Base-by-base conservation (phyloP, 2,329 filamentous ascomycete genomes). In the Thermothelomyces thermophilus region DNA sequence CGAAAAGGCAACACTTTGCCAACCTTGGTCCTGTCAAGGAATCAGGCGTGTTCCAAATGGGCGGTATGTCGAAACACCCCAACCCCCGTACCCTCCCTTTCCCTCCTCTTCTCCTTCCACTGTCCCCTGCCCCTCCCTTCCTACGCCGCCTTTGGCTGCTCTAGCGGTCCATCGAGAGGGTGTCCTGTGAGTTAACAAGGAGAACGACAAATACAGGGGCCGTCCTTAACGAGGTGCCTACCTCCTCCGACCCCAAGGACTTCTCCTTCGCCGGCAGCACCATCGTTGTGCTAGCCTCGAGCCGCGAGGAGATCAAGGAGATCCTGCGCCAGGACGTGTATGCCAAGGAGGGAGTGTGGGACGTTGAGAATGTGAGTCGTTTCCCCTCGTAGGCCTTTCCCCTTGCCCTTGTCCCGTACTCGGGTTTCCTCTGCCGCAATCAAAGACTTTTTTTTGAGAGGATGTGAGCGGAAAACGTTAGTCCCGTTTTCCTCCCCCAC, bases 251-350 rank as follows among this genome's bases (percentile, higher is more conserved):
- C 45, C 65, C 74, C 9, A 68, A 70, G 4, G 77, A 75, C 17
- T 77, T 80, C 37, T 81, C 85, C 63, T 89, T 93, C 70, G 79
- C 80, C 56, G 89, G 88, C 36, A 89, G 84, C 64, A 79, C 82
- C 16, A 70, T 93, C 62, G 73, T 94, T 24, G 72, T 80, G 34
- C 66, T 78, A 26, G 88, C 86, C 7, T 76, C 80, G 54, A 82
- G 76, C 8, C 80, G 77, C 60, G 84, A 90, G 56, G 84, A 89
- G 64, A 79, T 87, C 2, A 64, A 84, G 35, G 76, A 84, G 59
- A 63, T 77, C 45, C 65, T 95, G 41, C 79, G 77, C 66, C 74
- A 79, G 42, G 90, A 95, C 69, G 71, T 90, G 9, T 95, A 95
- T 68, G 73, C 75, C 9, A 75, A 70, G 53, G 74, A 68, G 37